Percentiles rank a stretch among this genome's conserved stretches.
These are phyloP conservation scores for Neurospora sp. DNA, from an alignment of 495 filamentous ascomycete species.

Conservation along the genomic window DNA sequence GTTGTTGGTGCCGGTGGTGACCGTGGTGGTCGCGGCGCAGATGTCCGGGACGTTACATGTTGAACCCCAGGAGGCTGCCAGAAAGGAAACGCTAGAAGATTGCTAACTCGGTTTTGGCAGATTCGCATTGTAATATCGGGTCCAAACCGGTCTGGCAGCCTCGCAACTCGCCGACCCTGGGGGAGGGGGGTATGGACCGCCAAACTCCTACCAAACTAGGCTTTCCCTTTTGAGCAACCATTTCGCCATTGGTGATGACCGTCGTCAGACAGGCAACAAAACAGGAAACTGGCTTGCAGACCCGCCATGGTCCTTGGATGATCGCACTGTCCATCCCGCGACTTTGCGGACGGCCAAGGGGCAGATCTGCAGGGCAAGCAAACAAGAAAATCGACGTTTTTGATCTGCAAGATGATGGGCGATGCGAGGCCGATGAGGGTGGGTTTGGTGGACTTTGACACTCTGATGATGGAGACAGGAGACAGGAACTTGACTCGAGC, in stretches of 20 bases:
- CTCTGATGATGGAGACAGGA: neutral
- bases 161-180: neutral
- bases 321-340: neutral
- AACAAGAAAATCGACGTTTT: neutral
- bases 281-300: neutral
- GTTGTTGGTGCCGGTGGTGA: neutral
- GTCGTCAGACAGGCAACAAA: neutral
- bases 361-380: neutral
- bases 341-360: neutral
- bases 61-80: neutral
- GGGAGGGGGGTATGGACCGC: neutral
- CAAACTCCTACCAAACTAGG: neutral
- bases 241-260: neutral
- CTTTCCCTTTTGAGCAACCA: neutral
- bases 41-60: neutral
- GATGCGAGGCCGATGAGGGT: neutral
- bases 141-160: neutral
- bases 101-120: neutral
- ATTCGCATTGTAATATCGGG: neutral
- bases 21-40: neutral
- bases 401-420: neutral
- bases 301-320: neutral
- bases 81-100: neutral
- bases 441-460: neutral
- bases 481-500: neutral